phyloP scores from a whole-genome alignment of 78 protist species.

The Chrysochromulina parva region DNA sequence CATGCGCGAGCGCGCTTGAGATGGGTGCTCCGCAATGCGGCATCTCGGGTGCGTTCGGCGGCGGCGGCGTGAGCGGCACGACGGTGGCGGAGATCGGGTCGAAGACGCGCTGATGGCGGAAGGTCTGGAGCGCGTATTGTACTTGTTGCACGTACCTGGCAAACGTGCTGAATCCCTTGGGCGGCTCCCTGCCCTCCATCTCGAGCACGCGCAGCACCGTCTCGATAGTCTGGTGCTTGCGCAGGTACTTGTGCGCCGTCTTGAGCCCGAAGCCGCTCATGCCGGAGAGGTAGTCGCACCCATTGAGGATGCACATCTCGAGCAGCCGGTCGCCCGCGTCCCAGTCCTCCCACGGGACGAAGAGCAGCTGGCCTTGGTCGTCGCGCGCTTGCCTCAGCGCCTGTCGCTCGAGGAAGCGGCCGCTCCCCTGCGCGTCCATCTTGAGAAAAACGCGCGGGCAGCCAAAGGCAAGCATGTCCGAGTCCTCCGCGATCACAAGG shows the following conservation, averaged over 20 bases:
- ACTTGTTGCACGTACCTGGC: not conserved
- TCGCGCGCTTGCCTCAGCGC: not conserved
- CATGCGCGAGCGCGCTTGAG: too few species aligned
- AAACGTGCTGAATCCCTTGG: too few species aligned
- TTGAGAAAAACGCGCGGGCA: constrained; percentile 26
- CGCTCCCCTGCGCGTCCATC: not conserved
- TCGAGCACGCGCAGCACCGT: constrained; percentile 17
- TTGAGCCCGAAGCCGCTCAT: constrained; percentile 86
- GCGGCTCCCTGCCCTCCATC: too few species aligned
- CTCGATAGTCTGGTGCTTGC: constrained; percentile 39
- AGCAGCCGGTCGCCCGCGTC: not conserved
- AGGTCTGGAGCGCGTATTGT: not conserved
- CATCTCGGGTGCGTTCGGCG: not conserved
- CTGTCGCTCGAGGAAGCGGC: not conserved
- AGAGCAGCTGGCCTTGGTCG: not conserved
- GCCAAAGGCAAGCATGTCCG: constrained; percentile 92
- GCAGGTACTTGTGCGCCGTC: constrained; percentile 74
- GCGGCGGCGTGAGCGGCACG: not conserved
- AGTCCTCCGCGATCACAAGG: constrained; percentile 94
- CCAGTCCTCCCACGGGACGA: not conserved
- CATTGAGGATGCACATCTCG: constrained; percentile 86
- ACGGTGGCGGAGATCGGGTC: not conserved
- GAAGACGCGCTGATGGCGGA: not conserved
- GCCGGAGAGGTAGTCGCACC: constrained; percentile 94
- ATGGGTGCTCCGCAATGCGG: too few species aligned